A percentile compares a stretch with the other conserved stretches of the same genome.
Evolutionary conservation across 176 grass and related monocot genomes (phyloP).

Genomic region (sorghum (Sorghum bicolor)): DNA sequence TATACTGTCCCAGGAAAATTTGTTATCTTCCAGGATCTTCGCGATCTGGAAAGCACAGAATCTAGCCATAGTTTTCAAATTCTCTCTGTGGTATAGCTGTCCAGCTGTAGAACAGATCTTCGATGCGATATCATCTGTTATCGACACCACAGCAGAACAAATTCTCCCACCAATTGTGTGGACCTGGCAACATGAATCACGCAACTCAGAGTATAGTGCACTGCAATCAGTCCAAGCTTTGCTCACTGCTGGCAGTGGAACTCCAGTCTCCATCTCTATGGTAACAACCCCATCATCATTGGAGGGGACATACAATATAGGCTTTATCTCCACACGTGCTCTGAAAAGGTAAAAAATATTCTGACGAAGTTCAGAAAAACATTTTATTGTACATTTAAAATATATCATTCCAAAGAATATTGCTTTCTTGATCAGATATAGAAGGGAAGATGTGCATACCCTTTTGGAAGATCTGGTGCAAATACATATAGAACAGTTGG

Average conservation of each 20-base stretch:
- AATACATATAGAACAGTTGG: slow-evolving; percentile 78
- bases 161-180: slow-evolving; percentile 48
- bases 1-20: slow-evolving; percentile 60
- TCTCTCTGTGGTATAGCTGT: not conserved
- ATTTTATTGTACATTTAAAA: slow-evolving; percentile 2
- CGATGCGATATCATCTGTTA: slow-evolving; percentile 45
- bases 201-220: slow-evolving; percentile 33
- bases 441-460: slow-evolving; percentile 40
- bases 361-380: slow-evolving; percentile 1
- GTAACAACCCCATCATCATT: slow-evolving; percentile 27
- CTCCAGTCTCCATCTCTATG: slow-evolving; percentile 17
- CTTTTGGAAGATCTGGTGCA: slow-evolving; percentile 82
- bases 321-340: slow-evolving; percentile 79
- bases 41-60: slow-evolving; percentile 52
- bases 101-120: slow-evolving; percentile 45
- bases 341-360: slow-evolving; percentile 32
- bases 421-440: slow-evolving; percentile 3
- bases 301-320: slow-evolving; percentile 49
- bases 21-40: slow-evolving; percentile 53
- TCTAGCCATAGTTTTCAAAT: slow-evolving; percentile 48
- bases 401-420: not conserved
- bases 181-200: slow-evolving; percentile 51
- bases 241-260: slow-evolving; percentile 15
- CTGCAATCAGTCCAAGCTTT: slow-evolving; percentile 31
- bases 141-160: slow-evolving; percentile 59